phyloP scores from a whole-genome alignment of 78 protist genomes.

The slime mould (Dictyostelium discoideum) region DNA sequence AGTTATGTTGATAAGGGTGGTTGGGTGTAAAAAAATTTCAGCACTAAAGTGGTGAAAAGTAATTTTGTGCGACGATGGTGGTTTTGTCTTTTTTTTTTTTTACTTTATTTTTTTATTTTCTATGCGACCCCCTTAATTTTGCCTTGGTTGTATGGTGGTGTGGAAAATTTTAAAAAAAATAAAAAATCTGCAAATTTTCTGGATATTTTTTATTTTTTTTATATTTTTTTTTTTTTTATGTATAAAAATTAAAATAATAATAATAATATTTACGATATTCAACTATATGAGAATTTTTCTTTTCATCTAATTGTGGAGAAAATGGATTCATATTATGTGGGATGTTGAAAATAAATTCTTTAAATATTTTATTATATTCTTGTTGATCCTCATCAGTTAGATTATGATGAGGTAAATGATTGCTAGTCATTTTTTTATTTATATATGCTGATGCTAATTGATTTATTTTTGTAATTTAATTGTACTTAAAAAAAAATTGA shows the following conservation, averaged over 20 bases:
- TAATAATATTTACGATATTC: constrained; percentile 6
- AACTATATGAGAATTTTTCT: background rate
- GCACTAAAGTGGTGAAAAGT: too few relatives aligned
- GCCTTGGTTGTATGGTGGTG: too few relatives aligned
- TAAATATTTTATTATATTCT: constrained; percentile 12
- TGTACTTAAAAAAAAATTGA: background rate
- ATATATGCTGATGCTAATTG: background rate
- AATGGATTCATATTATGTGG: constrained; percentile 21
- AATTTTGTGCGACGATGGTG: too few relatives aligned
- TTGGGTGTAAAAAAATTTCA: too few relatives aligned
- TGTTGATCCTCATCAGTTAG: background rate
- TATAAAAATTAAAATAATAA: background rate
- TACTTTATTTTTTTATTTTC: too few relatives aligned
- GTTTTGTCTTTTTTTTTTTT: too few relatives aligned
- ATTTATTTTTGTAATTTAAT: background rate
- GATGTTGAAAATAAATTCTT: background rate
- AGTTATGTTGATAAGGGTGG: too few relatives aligned
- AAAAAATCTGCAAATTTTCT: background rate
- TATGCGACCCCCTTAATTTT: too few relatives aligned
- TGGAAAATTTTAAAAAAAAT: background rate
- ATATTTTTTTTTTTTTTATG: background rate
- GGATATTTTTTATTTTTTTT: background rate
- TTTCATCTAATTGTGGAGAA: background rate
- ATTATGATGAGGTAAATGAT: constrained; percentile 5
- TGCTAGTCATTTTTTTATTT: background rate